Percentiles rank a stretch among this genome's conserved stretches.
phyloP scores from a whole-genome alignment of 176 grass and related monocot genomes.

The Zea luxurians region DNA sequence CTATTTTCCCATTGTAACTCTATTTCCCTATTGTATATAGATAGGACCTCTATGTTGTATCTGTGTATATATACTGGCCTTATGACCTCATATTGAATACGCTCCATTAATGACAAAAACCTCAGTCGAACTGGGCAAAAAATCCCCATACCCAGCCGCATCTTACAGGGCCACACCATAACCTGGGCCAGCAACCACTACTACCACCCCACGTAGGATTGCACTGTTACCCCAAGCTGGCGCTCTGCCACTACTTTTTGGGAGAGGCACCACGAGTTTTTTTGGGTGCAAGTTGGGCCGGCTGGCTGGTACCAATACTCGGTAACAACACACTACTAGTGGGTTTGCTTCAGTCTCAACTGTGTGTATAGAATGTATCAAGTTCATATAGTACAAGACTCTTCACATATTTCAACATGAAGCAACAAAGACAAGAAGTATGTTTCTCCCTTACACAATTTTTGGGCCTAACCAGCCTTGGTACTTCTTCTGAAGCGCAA shows the following conservation, averaged over 20 bases:
- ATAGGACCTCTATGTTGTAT: too few species aligned
- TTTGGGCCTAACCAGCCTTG: conserved; percentile 67
- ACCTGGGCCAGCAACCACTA: not conserved
- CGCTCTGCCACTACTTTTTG: not conserved
- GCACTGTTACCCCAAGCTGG: not conserved
- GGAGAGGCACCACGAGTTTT: not conserved
- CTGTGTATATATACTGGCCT: too few species aligned
- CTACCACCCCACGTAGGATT: not conserved
- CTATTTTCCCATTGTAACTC: too few species aligned
- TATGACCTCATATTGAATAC: too few species aligned
- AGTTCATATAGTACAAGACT: not conserved
- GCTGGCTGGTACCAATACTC: not conserved
- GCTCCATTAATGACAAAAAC: not conserved
- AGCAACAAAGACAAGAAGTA: not conserved
- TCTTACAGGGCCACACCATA: not conserved
- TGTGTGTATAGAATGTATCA: conserved; percentile 1
- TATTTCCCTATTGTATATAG: too few species aligned
- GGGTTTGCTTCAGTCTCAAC: not conserved
- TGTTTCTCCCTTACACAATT: conserved; percentile 60
- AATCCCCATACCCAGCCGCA: not conserved
- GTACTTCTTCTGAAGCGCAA: conserved; percentile 71
- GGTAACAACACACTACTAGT: not conserved
- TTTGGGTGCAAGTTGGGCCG: not conserved
- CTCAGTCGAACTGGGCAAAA: not conserved
- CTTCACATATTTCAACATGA: not conserved